Base-by-base conservation (phyloP, 768 basidiomycete species). In the Lactarius quietus region DNA sequence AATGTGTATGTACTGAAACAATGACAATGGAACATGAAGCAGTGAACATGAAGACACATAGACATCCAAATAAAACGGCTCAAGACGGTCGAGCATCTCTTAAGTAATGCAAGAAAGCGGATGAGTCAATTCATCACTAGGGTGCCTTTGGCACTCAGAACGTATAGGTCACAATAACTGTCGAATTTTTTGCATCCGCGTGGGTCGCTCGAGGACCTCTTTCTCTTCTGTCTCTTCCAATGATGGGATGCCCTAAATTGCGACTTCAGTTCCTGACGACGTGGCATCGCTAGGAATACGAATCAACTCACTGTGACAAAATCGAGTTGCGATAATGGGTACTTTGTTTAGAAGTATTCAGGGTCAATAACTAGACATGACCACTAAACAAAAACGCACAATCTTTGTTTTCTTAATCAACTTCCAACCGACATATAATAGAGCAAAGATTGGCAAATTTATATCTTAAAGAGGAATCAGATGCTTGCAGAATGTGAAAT, bases 331-430 rank as follows among this genome's bases (percentile, higher is more conserved):
- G 36, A 52, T 17, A 66, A 26, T 2, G 64, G 35, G n/a, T 62
- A 23, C 64, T 66, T 28, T 1, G 18, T 14, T 33, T 33, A 3
- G 20, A n/a, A 48, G 29, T 59, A 41, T 20, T 29, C 41, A 17
- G 36, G 41, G 28, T 59, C 10, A 26, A 23, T 28, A 31, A 20
- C 14, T 29, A 35, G 20, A 15, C 6, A 28, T 41, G 51, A 33
- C 28, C 29, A 26, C 6, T 41, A 52, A 35, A 48, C 33, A 15
- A 55, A 35, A 23, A 52, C 68, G 4, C 17, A 69, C 68, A 7
- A 69, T 67, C 51, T 69, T 69, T 41, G 68, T 69, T 38, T n/a
- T 39, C 56, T 64, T 64, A 23, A n/a, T 36, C 15, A 67, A n/a
- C 60, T 69, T 69, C 63, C 57, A 69, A 29, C 66, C 63, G 39